Evolutionary conservation across 2,329 filamentous ascomycete species (phyloP), one percentile per base, ranked within the genome.

Genomic region (Venturiaceae sp.): DNA sequence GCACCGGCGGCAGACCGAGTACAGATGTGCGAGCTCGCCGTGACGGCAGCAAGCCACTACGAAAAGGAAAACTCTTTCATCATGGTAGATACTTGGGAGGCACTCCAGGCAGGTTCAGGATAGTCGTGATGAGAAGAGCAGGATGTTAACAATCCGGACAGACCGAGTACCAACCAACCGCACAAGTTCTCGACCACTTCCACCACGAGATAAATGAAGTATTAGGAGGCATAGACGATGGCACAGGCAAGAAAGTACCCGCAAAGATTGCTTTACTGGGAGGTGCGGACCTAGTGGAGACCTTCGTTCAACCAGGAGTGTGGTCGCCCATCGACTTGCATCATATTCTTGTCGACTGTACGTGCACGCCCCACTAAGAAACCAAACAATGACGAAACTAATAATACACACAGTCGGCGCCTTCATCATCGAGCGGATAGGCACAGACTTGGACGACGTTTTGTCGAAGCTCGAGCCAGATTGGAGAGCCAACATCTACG

Each of bases 31-130:
- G 39, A 58, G 47, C 60, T 60, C 11, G 60, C 60, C 11, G 39
- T 46, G 13, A 30, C 28, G 26, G 34, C 23, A 26, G 23, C 54
- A 37, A 39, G 23, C 6, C 28, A 32, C 26, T 30, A 37, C 16
- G 39, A 58, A 21, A 28, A 47, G 5, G 32, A 46, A 19, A 32
- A 19, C 5, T 26, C 14, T 14, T 58, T 53, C 28, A 57, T 62
- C 30, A 57, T 57, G 50, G 61, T 62, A 11, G 61, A 62, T 44
- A 46, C 47, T 37, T 62, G 60, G 60, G 61, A 62, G 53, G 59
- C 60, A 4, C 54, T 41, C n/a, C 58, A 59, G 53, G 53, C 57
- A 39, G n/a, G 44, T 16, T 50, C 16, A 6, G 23, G 16, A 13
- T 50, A 16, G 26, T 13, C 26, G 5, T 6, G 30, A 7, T 2